These are phyloP conservation scores for Plasmodium gonderi DNA, from an alignment of 169 alveolate species.

Conservation along the genomic window DNA sequence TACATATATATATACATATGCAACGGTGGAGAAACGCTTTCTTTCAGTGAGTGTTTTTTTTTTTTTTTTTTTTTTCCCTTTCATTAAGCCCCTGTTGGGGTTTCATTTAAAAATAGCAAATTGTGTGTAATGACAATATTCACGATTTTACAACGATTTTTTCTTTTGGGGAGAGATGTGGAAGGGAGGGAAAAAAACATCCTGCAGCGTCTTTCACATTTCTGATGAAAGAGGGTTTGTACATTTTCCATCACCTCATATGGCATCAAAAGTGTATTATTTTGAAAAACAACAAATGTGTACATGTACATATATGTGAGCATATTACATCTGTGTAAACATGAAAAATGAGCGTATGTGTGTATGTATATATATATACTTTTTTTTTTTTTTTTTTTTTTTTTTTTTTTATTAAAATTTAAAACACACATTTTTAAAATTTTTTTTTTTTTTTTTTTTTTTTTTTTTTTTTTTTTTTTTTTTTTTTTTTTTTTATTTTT, in stretches of 20 bases:
- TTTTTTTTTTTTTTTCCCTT: background rate
- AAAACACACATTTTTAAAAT: background rate
- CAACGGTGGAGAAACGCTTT: background rate
- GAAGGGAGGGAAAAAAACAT: background rate
- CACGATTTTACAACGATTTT: background rate
- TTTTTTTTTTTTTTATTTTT: background rate
- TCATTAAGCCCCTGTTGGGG: conserved; percentile 1
- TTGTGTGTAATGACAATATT: background rate
- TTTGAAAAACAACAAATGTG: background rate
- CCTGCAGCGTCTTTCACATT: background rate
- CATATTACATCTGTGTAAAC: background rate
- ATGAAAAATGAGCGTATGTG: background rate
- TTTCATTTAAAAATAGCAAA: background rate
- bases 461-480: background rate
- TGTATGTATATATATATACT: too few relatives aligned
- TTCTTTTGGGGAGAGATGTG: background rate
- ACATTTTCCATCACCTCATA: background rate
- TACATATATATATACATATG: background rate
- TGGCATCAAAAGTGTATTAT: background rate
- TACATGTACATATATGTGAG: background rate
- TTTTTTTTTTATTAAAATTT: background rate
- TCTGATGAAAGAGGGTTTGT: background rate
- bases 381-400: background rate
- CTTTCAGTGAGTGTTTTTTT: background rate
- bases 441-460: background rate